phyloP scores from a whole-genome alignment of 768 basidiomycete genomes.

The Rhodotorula babjevae region DNA sequence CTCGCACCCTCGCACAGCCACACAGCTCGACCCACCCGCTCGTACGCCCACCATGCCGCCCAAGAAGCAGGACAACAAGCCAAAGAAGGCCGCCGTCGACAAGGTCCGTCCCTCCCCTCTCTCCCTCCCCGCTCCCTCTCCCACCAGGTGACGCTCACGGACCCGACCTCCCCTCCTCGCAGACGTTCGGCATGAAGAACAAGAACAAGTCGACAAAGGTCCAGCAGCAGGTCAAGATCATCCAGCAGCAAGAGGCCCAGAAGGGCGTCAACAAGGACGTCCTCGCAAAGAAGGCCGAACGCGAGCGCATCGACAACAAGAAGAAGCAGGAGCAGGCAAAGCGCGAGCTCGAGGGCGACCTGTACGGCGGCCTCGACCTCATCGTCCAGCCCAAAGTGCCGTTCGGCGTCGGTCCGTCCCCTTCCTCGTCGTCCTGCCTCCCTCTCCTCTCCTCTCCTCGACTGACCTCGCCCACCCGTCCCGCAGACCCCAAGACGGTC shows the following conservation, averaged over 20 bases:
- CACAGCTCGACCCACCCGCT: not conserved
- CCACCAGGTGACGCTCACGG: not conserved
- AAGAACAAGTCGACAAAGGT: constrained; percentile 95
- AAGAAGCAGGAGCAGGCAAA: constrained; percentile 45
- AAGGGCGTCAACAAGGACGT: constrained; percentile 74
- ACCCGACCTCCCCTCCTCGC: constrained; percentile 7
- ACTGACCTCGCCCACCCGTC: no score
- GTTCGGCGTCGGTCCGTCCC: constrained; percentile 64
- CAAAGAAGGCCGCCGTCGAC: constrained; percentile 70
- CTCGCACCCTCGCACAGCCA: no score
- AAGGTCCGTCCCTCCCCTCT: constrained; percentile 11
- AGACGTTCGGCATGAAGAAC: constrained; percentile 53
- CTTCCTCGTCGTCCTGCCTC: not conserved
- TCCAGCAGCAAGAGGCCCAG: constrained; percentile 69
- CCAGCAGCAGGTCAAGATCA: constrained; percentile 71
- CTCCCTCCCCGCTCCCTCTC: not conserved
- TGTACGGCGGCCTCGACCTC: constrained; percentile 43
- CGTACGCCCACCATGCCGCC: constrained; percentile 60
- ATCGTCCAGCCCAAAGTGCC: constrained; percentile 57
- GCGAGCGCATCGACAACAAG: constrained; percentile 47
- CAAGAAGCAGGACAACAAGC: constrained; percentile 66
- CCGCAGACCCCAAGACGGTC: constrained; percentile 88
- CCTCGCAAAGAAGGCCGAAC: constrained; percentile 75
- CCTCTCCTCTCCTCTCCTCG: not conserved
- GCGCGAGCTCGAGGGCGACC: constrained; percentile 63